A percentile compares a stretch with the other conserved stretches of the same genome.
Conservation (phyloP, 148 eudicot genomes). For the Silene conica region DNA sequence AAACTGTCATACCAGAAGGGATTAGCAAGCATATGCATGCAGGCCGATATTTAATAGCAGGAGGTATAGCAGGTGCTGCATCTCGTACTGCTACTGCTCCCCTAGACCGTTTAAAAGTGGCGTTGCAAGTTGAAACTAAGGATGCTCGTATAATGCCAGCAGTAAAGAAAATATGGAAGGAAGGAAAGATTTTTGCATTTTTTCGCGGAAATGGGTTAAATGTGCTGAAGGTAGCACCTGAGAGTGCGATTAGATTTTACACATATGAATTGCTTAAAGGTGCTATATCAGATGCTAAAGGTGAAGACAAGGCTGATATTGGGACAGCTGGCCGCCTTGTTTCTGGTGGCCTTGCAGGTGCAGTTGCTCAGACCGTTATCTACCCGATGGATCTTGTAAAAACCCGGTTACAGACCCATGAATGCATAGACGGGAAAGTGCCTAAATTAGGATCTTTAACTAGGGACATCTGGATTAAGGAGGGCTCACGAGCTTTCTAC, state of each 20-base stretch:
- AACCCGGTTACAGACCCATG: constrained; percentile 80
- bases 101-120: constrained; percentile 83
- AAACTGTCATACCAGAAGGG: constrained; percentile 85
- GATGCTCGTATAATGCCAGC: constrained; percentile 56
- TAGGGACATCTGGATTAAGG: constrained; percentile 79
- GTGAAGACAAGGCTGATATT: constrained; percentile 59
- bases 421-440: constrained; percentile 50
- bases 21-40: constrained; percentile 83
- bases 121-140: constrained; percentile 69
- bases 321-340: constrained; percentile 71
- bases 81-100: constrained; percentile 99
- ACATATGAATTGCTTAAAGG: constrained; percentile 79
- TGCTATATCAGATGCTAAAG: constrained; percentile 53
- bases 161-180: constrained; percentile 66
- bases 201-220: constrained; percentile 94
- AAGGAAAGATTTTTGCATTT: constrained; percentile 72
- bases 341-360: constrained; percentile 94
- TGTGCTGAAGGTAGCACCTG: constrained; percentile 90
- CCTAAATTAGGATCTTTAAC: constrained; percentile 63
- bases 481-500: constrained; percentile 86
- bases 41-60: constrained; percentile 83
- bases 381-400: constrained; percentile 96
- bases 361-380: constrained; percentile 89
- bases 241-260: constrained; percentile 89
- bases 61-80: constrained; percentile 93